Percentiles rank a stretch among this genome's conserved stretches.
Conservation (phyloP, 1,284 basidiomycete species). For the Xanthoconium separans region DNA sequence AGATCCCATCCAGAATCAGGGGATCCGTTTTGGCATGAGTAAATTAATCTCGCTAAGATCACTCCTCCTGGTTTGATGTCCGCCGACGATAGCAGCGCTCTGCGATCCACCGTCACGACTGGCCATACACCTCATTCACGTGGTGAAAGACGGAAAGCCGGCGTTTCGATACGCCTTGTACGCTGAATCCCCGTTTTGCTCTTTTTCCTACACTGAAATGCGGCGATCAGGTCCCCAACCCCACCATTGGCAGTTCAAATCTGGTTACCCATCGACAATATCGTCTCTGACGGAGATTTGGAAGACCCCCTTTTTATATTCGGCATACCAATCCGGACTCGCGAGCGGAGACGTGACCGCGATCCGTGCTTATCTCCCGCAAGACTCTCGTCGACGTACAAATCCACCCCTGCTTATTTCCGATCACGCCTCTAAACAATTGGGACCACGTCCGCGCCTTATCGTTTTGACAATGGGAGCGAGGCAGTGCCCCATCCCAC, state of each 20-base stretch:
- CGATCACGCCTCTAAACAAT: neutral
- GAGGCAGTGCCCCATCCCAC: neutral
- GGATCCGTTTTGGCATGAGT: no score
- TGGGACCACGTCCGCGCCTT: no score
- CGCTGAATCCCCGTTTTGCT: neutral
- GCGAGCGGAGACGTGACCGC: neutral
- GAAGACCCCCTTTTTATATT: no score
- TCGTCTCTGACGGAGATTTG: slow-evolving; percentile 5
- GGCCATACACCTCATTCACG: neutral
- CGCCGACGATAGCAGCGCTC: no score
- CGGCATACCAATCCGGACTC: neutral
- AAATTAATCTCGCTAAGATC: neutral
- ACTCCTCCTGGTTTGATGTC: neutral
- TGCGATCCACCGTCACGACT: no score
- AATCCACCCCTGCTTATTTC: slow-evolving; percentile 11
- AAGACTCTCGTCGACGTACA: slow-evolving; percentile 8
- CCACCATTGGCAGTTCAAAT: no score
- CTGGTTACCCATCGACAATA: no score
- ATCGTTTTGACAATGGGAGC: neutral
- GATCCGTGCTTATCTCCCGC: neutral
- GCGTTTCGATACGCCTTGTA: neutral
- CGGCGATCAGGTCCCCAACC: neutral
- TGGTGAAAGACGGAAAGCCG: neutral
- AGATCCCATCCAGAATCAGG: no score
- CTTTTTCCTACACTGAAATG: no score